Evolutionary conservation across 129 eudicot species (phyloP).

Genomic region (Heracleum sosnowskyi): DNA sequence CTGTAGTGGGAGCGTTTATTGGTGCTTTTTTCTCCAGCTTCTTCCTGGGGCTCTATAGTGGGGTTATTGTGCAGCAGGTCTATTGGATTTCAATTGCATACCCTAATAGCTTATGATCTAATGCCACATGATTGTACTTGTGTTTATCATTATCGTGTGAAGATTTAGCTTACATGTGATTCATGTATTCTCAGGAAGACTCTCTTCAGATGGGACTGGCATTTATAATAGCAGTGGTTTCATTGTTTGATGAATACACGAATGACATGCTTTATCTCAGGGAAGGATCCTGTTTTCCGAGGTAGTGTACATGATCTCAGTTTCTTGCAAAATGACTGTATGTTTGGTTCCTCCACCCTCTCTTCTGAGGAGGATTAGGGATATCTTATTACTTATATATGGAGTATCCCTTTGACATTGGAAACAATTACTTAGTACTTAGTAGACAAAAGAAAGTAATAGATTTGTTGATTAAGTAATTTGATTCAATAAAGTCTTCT

Average conservation of each 20-base stretch:
- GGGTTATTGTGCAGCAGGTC: constrained; percentile 78
- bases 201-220: constrained; percentile 73
- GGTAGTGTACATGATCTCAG: constrained; percentile 30
- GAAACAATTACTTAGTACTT: not conserved
- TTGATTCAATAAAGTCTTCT: constrained; percentile 17
- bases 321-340: not conserved
- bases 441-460: not conserved
- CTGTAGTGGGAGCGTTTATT: constrained; percentile 60
- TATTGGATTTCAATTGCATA: not conserved
- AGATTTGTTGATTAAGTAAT: not conserved
- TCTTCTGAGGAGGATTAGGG: not conserved
- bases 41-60: constrained; percentile 67
- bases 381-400: not conserved
- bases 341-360: not conserved
- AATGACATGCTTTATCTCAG: constrained; percentile 75
- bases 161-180: not conserved
- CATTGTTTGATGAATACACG: constrained; percentile 78
- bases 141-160: not conserved
- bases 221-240: constrained; percentile 56
- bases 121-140: not conserved
- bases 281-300: constrained; percentile 84
- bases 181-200: constrained; percentile 49
- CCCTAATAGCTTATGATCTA: not conserved
- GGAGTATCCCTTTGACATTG: not conserved
- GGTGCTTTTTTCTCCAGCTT: constrained; percentile 67